These are phyloP conservation scores for Passalora sequoiae DNA, from an alignment of 2,329 filamentous ascomycete genomes.

Conservation along the genomic window DNA sequence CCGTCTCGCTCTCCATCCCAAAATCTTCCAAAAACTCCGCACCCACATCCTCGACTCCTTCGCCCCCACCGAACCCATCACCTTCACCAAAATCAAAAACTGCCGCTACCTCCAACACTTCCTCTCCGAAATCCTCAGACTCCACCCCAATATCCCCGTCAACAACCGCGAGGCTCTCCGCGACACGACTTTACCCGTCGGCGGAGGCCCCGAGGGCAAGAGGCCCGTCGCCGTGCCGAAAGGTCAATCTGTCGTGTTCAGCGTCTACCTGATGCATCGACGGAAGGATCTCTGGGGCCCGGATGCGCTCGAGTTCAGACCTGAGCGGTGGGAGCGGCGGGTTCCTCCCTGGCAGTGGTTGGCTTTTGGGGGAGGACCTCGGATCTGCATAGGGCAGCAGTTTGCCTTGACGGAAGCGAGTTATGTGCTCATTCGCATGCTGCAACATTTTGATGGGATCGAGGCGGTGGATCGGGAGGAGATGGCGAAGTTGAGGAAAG, in stretches of 20 bases:
- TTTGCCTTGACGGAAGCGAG: conserved; percentile 73
- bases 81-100: conserved; percentile 25
- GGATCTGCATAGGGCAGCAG: conserved; percentile 50
- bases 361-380: conserved; percentile 34
- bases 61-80: conserved; percentile 34
- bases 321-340: conserved; percentile 42
- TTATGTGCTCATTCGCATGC: conserved; percentile 65
- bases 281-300: conserved; percentile 46
- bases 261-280: conserved; percentile 47
- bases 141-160: conserved; percentile 51
- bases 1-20: conserved; percentile 29
- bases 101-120: conserved; percentile 47
- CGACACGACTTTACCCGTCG: conserved; percentile 49
- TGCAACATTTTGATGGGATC: conserved; percentile 61
- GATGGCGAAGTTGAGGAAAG: conserved; percentile 27
- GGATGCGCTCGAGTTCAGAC: conserved; percentile 46
- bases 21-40: conserved; percentile 30
- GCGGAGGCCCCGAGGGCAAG: conserved; percentile 46
- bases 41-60: conserved; percentile 22
- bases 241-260: conserved; percentile 43
- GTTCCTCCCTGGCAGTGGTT: conserved; percentile 32
- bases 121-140: conserved; percentile 58
- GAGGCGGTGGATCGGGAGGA: conserved; percentile 27
- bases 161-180: conserved; percentile 48
- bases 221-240: conserved; percentile 48